Evolutionary conservation across 2,329 filamentous ascomycete species (phyloP).

Genomic region (Magnaporthales sp.): DNA sequence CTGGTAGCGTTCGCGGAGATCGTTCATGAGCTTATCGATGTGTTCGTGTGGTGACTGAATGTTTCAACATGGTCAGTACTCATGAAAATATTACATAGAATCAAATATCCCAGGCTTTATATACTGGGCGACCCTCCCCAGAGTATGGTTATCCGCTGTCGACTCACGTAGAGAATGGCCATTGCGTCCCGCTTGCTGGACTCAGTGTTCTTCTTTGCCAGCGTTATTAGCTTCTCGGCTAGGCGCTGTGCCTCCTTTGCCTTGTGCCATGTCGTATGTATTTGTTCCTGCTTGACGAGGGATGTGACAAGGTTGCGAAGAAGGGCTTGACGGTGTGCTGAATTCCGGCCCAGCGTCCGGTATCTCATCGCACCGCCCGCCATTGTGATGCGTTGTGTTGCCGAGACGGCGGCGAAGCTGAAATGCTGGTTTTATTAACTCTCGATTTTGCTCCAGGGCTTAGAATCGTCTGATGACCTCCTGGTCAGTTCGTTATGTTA

Average conservation of each 20-base stretch:
- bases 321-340: slow-evolving; percentile 81
- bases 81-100: not conserved
- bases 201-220: slow-evolving; percentile 89
- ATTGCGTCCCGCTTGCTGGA: slow-evolving; percentile 67
- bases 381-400: slow-evolving; percentile 44
- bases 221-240: slow-evolving; percentile 87
- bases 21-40: slow-evolving; percentile 81
- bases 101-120: slow-evolving; percentile 2
- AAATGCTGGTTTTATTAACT: slow-evolving; percentile 1
- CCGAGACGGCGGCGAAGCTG: slow-evolving; percentile 9
- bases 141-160: not conserved
- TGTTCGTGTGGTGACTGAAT: slow-evolving; percentile 56
- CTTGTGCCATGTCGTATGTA: slow-evolving; percentile 92
- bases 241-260: slow-evolving; percentile 93
- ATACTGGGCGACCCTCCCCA: too few relatives aligned
- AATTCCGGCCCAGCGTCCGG: slow-evolving; percentile 77
- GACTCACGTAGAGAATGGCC: slow-evolving; percentile 74
- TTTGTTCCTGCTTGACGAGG: slow-evolving; percentile 85
- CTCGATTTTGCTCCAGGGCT: not conserved
- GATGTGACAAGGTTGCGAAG: slow-evolving; percentile 94
- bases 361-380: slow-evolving; percentile 82
- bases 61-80: not conserved
- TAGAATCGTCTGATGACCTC: not conserved
- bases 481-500: not conserved
- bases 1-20: slow-evolving; percentile 71